Conservation (phyloP, 495 filamentous ascomycete genomes). For the Chaetomium cochliodes region DNA sequence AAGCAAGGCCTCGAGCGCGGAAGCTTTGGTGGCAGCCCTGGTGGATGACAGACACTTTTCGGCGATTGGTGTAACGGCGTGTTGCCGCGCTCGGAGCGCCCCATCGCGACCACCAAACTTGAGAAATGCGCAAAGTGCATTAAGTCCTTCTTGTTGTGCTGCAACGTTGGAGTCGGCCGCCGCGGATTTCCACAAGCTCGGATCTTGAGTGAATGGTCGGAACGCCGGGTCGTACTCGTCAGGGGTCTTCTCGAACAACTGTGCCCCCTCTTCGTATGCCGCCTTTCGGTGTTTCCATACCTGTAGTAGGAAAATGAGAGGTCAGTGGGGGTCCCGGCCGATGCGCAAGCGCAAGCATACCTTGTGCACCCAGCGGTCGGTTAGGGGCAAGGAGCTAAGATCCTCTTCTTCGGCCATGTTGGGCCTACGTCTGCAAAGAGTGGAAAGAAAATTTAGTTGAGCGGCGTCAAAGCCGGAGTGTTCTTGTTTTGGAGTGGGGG, state of each 20-base stretch:
- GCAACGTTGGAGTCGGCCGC: conserved; percentile 96
- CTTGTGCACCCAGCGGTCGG: conserved; percentile 86
- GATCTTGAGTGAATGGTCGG: conserved; percentile 79
- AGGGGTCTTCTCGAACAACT: conserved; percentile 78
- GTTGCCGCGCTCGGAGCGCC: conserved; percentile 74
- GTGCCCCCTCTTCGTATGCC: conserved; percentile 89
- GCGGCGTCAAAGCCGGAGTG: not conserved
- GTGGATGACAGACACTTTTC: conserved; percentile 91
- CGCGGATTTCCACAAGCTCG: conserved; percentile 85
- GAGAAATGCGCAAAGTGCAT: conserved; percentile 81
- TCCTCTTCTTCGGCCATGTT: conserved; percentile 78
- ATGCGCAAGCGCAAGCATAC: conserved; percentile 42
- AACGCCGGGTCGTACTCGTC: conserved; percentile 88
- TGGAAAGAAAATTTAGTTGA: not conserved
- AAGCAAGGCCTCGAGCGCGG: conserved; percentile 79
- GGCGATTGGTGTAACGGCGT: conserved; percentile 71
- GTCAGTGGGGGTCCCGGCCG: not conserved
- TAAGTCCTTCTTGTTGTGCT: conserved; percentile 89
- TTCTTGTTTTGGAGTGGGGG: conserved; percentile 7
- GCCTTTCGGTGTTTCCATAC: conserved; percentile 97
- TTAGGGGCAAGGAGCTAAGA: conserved; percentile 74
- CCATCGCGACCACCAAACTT: conserved; percentile 79
- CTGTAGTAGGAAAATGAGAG: conserved; percentile 38
- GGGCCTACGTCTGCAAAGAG: not conserved
- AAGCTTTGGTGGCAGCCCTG: conserved; percentile 82